Evolutionary conservation across 2,329 filamentous ascomycete genomes (phyloP), one percentile per base, ranked within the genome.

Genomic region (Lachnellula occidentalis): DNA sequence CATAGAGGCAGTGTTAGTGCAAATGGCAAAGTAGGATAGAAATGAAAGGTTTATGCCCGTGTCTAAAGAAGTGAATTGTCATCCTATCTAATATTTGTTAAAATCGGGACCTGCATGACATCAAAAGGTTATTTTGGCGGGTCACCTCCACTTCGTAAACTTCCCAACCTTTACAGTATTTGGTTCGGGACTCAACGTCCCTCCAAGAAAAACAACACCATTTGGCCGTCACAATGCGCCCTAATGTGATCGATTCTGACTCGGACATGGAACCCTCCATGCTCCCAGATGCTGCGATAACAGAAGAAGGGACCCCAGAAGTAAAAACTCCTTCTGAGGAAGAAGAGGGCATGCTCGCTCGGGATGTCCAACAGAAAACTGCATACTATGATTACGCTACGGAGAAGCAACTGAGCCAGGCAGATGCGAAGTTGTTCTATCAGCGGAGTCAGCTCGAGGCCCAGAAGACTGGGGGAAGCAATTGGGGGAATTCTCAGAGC

Each of bases 381-480:
- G 89, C 92, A 19, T 95, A 91, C 69, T 96, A 95, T 73, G 92
- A 96, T 71, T 90, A 92, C 66, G 87, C 92, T 50, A 88, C 90
- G 51, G 94, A 99, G 72, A 95, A 94, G 66, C 89, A 92, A 67
- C 88, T 96, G 84, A 95, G 87, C 67, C 91, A 96, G 71, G 86
- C 89, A 24, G 94, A 99, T 70, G 90, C 92, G 56, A 97, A 96
- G 72, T 80, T 96, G 59, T 95, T 97, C 74, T 99, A 96, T 71
- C 92, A 96, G 73, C 81, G 89, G 61, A 91, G 90, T 71, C 88
- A 91, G 71, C 76, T 85, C 55, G 87, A 69, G 36, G 59, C 63
- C 12, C 64, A 68, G 27, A 67, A 63, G 55, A 62, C 65, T n/a
- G 66, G 66, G 14, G 61, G 64, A 17, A 67, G 62, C 45, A 67